Percentiles rank a stretch among this genome's conserved stretches.
Evolutionary conservation across 768 basidiomycete genomes (phyloP).

Genomic region (Lentinula detonsa): DNA sequence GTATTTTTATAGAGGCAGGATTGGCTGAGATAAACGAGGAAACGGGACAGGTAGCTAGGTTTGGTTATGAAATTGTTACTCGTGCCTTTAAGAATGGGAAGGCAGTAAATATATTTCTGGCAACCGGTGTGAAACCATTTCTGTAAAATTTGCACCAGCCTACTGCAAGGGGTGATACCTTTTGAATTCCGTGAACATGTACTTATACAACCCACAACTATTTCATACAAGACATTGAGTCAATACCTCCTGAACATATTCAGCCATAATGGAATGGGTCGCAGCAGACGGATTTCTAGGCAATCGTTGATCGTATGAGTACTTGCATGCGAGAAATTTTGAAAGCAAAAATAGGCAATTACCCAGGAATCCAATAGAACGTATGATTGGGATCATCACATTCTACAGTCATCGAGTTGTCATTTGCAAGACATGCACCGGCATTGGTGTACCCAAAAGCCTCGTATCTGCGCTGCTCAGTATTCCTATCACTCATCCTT

Average conservation of each 20-base stretch:
- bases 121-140: neutral
- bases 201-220: neutral
- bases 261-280: slow-evolving; percentile 2
- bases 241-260: slow-evolving; percentile 4
- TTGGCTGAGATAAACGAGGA: neutral
- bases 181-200: too few species aligned
- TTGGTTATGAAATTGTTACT: neutral
- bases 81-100: slow-evolving; percentile 1
- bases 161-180: too few species aligned
- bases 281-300: neutral
- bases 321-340: neutral
- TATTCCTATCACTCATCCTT: slow-evolving; percentile 17
- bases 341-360: neutral
- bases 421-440: slow-evolving; percentile 4
- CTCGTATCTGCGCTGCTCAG: slow-evolving; percentile 22
- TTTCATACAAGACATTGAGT: neutral
- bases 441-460: slow-evolving; percentile 44
- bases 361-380: slow-evolving; percentile 8
- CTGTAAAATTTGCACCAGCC: neutral
- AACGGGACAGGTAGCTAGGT: neutral
- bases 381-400: slow-evolving; percentile 6
- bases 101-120: slow-evolving; percentile 2
- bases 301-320: neutral
- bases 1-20: neutral
- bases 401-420: neutral